phyloP scores from a whole-genome alignment of 169 alveolate genomes.

The Eimeria zaria region DNA sequence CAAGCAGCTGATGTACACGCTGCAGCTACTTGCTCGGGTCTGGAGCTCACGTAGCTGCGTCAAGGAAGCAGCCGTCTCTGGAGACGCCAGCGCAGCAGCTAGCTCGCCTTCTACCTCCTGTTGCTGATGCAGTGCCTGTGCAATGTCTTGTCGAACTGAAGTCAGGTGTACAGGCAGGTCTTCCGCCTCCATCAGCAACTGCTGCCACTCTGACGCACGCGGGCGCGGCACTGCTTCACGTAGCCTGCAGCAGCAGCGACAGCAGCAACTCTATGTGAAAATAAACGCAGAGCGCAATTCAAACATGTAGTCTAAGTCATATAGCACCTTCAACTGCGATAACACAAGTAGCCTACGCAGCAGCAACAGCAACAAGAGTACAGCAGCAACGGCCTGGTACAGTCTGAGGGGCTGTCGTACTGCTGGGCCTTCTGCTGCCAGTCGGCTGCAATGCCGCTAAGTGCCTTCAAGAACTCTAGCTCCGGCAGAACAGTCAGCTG shows the following conservation, averaged over 20 bases:
- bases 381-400: background rate
- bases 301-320: background rate
- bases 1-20: constrained; percentile 75
- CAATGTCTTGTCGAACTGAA: constrained; percentile 74
- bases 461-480: constrained; percentile 77
- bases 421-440: constrained; percentile 71
- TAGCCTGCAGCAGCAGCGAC: constrained; percentile 71
- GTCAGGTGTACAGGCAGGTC: constrained; percentile 82
- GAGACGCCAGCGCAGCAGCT: constrained; percentile 60
- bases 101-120: constrained; percentile 77
- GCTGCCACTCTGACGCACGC: constrained; percentile 77
- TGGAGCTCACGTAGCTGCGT: constrained; percentile 77
- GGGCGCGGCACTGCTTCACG: constrained; percentile 78
- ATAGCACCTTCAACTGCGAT: background rate
- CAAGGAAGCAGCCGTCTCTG: constrained; percentile 75
- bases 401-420: background rate
- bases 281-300: background rate
- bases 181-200: constrained; percentile 78
- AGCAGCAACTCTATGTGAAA: background rate
- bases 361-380: background rate
- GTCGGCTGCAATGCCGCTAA: constrained; percentile 68
- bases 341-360: constrained; percentile 16
- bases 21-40: constrained; percentile 76
- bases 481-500: constrained; percentile 73
- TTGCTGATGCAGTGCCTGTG: constrained; percentile 82